Evolutionary conservation across 192 early-diverging fungal species (phyloP).

Genomic region (Entomortierella beljakovae): DNA sequence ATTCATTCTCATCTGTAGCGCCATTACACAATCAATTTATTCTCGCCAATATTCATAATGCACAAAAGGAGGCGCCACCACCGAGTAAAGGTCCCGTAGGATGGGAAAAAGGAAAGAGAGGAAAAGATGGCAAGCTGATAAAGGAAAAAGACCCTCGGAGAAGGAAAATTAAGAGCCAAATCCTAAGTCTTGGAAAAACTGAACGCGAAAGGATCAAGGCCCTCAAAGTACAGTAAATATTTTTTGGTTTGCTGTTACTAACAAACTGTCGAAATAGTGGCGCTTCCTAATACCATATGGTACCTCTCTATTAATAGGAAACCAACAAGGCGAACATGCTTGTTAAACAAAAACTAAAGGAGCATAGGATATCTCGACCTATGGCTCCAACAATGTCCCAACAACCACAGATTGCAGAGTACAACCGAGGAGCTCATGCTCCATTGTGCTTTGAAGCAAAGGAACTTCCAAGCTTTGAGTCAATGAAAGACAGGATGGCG

Average conservation of each 20-base stretch:
- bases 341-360: conserved; percentile 32
- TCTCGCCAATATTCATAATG: conserved; percentile 82
- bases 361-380: conserved; percentile 35
- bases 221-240: conserved; percentile 60
- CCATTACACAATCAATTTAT: conserved; percentile 81
- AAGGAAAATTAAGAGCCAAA: conserved; percentile 75
- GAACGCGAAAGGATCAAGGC: conserved; percentile 75
- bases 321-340: conserved; percentile 16
- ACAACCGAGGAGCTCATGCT: conserved; percentile 74
- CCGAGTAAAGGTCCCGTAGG: conserved; percentile 69
- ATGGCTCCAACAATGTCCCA: conserved; percentile 35
- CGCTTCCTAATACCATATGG: too few species aligned
- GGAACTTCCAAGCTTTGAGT: conserved; percentile 71
- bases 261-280: too few species aligned
- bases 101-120: conserved; percentile 66
- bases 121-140: conserved; percentile 53
- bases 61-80: conserved; percentile 73
- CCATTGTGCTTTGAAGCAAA: conserved; percentile 76
- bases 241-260: too few species aligned
- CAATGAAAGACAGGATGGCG: conserved; percentile 74
- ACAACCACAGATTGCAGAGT: conserved; percentile 52
- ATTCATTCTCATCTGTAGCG: conserved; percentile 38
- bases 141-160: conserved; percentile 62
- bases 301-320: not conserved
- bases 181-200: conserved; percentile 74